These are phyloP conservation scores for Pistacia integerrima DNA, from an alignment of 345 rosid species.

Conservation along the genomic window DNA sequence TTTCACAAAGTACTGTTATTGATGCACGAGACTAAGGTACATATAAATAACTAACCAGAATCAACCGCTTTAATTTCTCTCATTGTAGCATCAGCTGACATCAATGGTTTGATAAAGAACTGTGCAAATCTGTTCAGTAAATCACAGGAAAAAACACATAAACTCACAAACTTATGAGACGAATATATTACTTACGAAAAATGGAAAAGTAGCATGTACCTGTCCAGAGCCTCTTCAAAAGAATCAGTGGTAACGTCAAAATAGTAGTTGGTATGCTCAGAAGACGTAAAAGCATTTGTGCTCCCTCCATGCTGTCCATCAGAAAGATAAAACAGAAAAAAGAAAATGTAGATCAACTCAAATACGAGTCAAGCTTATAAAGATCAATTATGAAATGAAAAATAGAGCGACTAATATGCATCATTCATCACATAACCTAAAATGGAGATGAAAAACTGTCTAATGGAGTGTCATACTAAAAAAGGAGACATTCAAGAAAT, in stretches of 20 bases:
- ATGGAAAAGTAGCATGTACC: conserved; percentile 38
- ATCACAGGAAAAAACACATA: conserved; percentile 24
- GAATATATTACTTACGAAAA: conserved; percentile 18
- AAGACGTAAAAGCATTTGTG: conserved; percentile 79
- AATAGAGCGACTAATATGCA: not conserved
- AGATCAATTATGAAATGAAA: not conserved
- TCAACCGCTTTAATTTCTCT: conserved; percentile 96
- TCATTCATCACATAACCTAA: not conserved
- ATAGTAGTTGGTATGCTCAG: conserved; percentile 73
- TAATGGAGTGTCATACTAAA: too few relatives aligned
- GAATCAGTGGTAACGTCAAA: conserved; percentile 74
- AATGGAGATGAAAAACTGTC: not conserved
- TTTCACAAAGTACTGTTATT: not conserved
- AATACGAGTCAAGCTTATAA: not conserved
- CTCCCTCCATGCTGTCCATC: conserved; percentile 82
- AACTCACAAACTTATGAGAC: conserved; percentile 10
- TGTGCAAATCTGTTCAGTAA: conserved; percentile 68
- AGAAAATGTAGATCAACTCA: not conserved
- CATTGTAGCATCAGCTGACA: conserved; percentile 89
- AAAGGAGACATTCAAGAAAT: not conserved
- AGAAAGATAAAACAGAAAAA: conserved; percentile 3
- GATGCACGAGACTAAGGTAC: not conserved
- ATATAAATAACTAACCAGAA: conserved; percentile 59
- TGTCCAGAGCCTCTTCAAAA: conserved; percentile 89
- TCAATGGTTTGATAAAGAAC: conserved; percentile 86